These are phyloP conservation scores for Porcisia deanei DNA, from an alignment of 208 protist genomes.

Conservation along the genomic window DNA sequence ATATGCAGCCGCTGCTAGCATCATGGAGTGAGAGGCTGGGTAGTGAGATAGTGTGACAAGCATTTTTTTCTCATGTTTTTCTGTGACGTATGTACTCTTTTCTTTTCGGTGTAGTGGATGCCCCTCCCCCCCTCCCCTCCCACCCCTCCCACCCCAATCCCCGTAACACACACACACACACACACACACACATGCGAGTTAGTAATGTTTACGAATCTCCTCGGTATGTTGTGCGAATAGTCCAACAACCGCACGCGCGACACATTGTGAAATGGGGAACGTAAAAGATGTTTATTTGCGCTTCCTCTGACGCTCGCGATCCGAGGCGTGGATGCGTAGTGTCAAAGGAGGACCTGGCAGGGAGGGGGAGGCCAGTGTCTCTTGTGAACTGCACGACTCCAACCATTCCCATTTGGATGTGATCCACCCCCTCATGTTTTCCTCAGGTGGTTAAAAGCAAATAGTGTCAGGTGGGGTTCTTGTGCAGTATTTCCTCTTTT, in stretches of 20 bases:
- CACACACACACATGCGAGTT: background rate
- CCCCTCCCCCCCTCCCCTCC: too few relatives aligned
- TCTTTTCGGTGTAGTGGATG: constrained; percentile 6
- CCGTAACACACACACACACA: background rate
- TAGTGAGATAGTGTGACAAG: background rate
- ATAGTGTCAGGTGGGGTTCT: background rate
- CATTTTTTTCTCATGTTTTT: constrained; percentile 3
- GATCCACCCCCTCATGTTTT: background rate
- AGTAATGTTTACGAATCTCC: background rate
- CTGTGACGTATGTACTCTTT: constrained; percentile 15
- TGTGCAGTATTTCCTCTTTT: background rate
- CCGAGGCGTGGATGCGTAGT: background rate
- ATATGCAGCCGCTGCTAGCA: background rate
- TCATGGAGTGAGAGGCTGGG: background rate
- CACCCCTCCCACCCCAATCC: too few relatives aligned
- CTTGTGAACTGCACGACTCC: background rate
- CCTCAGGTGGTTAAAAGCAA: background rate
- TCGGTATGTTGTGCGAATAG: background rate
- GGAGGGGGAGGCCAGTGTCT: background rate
- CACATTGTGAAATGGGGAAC: background rate
- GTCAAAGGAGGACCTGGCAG: background rate
- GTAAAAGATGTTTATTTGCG: background rate
- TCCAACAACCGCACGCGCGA: background rate
- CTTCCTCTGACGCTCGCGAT: background rate
- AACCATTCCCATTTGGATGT: background rate